Conservation (phyloP, 768 basidiomycete genomes). For the Clitopilus passeckerianus region DNA sequence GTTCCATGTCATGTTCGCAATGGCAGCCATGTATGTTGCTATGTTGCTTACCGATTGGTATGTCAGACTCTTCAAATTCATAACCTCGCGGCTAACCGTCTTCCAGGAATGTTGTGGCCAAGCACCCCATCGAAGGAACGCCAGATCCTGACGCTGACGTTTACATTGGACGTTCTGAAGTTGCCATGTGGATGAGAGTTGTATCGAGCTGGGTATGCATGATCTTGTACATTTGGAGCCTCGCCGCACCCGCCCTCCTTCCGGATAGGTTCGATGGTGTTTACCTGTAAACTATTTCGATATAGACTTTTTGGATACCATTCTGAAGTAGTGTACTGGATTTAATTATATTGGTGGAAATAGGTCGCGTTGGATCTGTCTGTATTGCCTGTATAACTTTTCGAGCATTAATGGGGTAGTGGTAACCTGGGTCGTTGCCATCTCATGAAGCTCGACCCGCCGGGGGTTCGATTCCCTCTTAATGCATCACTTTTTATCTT, state of each 20-base stretch:
- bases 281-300: neutral
- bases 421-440: slow-evolving; percentile 63
- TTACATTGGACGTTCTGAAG: slow-evolving; percentile 91
- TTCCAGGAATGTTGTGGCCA: slow-evolving; percentile 72
- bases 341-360: neutral
- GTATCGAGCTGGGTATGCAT: slow-evolving; percentile 96
- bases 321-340: neutral
- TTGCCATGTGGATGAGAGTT: slow-evolving; percentile 99
- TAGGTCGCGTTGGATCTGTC: neutral
- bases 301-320: neutral
- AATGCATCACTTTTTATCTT: slow-evolving; percentile 40
- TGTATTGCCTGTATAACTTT: neutral
- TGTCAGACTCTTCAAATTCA: slow-evolving; percentile 20
- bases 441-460: slow-evolving; percentile 26
- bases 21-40: slow-evolving; percentile 96
- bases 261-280: slow-evolving; percentile 64
- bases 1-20: slow-evolving; percentile 98
- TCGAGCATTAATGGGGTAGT: slow-evolving; percentile 53
- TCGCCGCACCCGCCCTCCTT: slow-evolving; percentile 84
- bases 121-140: slow-evolving; percentile 38
- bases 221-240: slow-evolving; percentile 79
- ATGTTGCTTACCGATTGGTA: slow-evolving; percentile 97
- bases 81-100: neutral
- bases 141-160: slow-evolving; percentile 63
- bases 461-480: slow-evolving; percentile 82